phyloP scores from a whole-genome alignment of 352 stramenopile species.

The Pythium periplocum region DNA sequence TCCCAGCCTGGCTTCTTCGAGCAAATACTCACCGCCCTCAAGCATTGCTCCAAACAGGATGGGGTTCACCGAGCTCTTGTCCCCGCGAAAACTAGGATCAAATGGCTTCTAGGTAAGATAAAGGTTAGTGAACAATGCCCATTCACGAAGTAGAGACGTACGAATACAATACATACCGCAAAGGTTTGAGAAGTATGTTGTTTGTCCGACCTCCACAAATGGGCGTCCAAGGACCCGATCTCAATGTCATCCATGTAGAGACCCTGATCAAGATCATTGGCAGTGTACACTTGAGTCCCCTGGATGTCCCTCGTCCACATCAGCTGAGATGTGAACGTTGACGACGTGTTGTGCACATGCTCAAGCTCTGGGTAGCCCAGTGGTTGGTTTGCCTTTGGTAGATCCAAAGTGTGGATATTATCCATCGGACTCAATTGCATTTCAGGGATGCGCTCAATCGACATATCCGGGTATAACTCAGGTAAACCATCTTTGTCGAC shows the following conservation, averaged over 20 bases:
- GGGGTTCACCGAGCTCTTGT: too few species aligned
- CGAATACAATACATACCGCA: too few species aligned
- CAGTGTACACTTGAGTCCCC: background rate
- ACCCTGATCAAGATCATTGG: constrained; percentile 2
- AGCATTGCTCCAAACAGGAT: background rate
- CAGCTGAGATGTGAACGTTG: constrained; percentile 1
- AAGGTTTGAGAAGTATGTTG: background rate
- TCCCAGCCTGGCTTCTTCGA: constrained; percentile 17
- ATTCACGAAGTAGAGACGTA: too few species aligned
- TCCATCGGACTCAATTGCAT: too few species aligned
- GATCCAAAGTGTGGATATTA: too few species aligned
- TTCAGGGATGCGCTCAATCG: too few species aligned
- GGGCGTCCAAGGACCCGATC: background rate
- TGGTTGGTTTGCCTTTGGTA: too few species aligned
- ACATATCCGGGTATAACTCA: too few species aligned
- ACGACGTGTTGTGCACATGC: constrained; percentile 1
- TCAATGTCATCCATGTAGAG: constrained; percentile 4
- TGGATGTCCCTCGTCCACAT: constrained; percentile 4
- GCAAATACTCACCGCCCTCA: constrained; percentile 15
- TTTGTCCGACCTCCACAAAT: constrained; percentile 4
- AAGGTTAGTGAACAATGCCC: too few species aligned
- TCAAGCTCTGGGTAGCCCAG: background rate
- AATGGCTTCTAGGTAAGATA: too few species aligned
- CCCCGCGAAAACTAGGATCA: too few species aligned
- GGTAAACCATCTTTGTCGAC: too few species aligned